Evolutionary conservation across 2,329 filamentous ascomycete genomes (phyloP), one percentile per base, ranked within the genome.

Genomic region (Juglanconis sp.): DNA sequence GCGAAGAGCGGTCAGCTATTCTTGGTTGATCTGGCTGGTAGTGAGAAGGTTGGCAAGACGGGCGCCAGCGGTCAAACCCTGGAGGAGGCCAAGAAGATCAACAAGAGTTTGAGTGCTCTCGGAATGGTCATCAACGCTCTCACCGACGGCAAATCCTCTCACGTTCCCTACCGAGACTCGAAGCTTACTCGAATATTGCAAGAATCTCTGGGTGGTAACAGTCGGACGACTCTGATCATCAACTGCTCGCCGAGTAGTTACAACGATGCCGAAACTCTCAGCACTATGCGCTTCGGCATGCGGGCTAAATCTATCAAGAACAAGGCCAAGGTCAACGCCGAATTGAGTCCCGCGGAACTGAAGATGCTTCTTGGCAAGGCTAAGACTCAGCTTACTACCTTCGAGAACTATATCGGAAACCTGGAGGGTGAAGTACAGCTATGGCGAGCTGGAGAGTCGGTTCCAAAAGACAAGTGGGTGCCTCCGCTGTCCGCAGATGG

Each of bases 1-100:
- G 90, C 92, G 68, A 96, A 97, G 81, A 96, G 92, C 72, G 95
- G 95, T 60, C 92, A 96, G 76, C 86, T 99, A 30, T 98, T 97
- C 83, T 81, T 99, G 73, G 95, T 99, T 65, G 95, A 99, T 87
- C 81, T 99, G 81, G 95, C 95, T 56, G 95, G 95, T 81, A 96
- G 92, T 71, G 95, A 99, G 79, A 98, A 98, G 80, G 92, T 98
- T 55, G 94, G 95, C 73, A 98, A 99, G 84, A 99, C 95, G 35
- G 95, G 95, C 68, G 95, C 95, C 64, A 97, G 92, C 73, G 95
- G 95, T 60, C 95, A 98, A 77, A 98, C 94, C 4, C 82, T 99
- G 48, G 95, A 98, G 75, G 95, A 99, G 75, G 95, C 95, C 63
- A 98, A 98, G 83, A 99, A 99, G 83, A 99, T 99, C 84, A 99